phyloP scores from a whole-genome alignment of 2,329 filamentous ascomycete species.

The Fusarium albosuccineum region DNA sequence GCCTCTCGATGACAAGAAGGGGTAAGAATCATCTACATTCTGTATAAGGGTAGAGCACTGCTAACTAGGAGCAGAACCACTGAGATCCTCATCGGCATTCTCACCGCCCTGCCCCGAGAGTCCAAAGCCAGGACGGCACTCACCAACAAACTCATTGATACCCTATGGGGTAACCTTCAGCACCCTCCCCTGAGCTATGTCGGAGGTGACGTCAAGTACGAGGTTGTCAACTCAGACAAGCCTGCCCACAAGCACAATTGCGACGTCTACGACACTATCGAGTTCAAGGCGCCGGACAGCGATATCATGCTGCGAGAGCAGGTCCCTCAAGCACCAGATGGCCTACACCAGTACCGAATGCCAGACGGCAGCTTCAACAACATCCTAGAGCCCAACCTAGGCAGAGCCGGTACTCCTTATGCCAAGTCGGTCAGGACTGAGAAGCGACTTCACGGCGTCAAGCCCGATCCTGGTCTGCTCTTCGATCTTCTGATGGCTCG shows the following conservation, averaged over 20 bases:
- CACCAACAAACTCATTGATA: conserved; percentile 64
- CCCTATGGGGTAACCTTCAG: conserved; percentile 66
- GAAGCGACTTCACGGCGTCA: conserved; percentile 68
- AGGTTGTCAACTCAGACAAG: conserved; percentile 49
- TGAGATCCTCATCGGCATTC: conserved; percentile 56
- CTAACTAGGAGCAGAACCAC: conserved; percentile 52
- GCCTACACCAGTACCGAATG: conserved; percentile 52
- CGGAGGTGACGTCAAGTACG: conserved; percentile 57
- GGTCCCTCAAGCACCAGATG: conserved; percentile 53
- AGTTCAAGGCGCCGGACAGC: conserved; percentile 56
- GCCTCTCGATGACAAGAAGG: conserved; percentile 69
- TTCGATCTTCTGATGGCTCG: conserved; percentile 78
- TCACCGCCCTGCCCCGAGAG: conserved; percentile 53
- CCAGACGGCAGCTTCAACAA: conserved; percentile 65
- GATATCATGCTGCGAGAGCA: conserved; percentile 53
- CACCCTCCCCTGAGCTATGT: conserved; percentile 65
- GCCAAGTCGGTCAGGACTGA: conserved; percentile 73
- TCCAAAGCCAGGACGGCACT: conserved; percentile 53
- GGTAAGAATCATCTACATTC: conserved; percentile 42
- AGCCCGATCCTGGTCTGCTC: conserved; percentile 74
- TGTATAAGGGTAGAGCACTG: not conserved
- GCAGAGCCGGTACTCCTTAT: conserved; percentile 75
- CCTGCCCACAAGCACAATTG: conserved; percentile 51
- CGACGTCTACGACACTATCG: conserved; percentile 51
- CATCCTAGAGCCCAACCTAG: conserved; percentile 72